phyloP scores from a whole-genome alignment of 208 protist species.

The Crithidia bombi region DNA sequence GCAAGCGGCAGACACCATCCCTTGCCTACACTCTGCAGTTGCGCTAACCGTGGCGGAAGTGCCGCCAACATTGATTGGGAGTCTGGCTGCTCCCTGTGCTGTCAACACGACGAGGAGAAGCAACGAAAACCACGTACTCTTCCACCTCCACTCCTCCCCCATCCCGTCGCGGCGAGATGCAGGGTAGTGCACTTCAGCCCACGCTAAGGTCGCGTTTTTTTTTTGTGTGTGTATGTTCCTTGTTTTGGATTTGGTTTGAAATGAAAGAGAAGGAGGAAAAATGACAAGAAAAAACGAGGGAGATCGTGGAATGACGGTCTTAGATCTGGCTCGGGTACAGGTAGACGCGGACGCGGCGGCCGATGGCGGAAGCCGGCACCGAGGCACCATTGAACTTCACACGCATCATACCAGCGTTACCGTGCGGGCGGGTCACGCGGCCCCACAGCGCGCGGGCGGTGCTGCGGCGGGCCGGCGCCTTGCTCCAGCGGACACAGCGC shows the following conservation, averaged over 20 bases:
- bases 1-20: too few species aligned
- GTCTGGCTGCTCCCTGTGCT: too few species aligned
- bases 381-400: constrained; percentile 97
- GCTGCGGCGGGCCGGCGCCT: constrained; percentile 89
- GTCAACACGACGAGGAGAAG: too few species aligned
- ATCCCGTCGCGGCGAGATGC: not conserved
- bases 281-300: constrained; percentile 11
- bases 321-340: constrained; percentile 98
- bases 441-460: constrained; percentile 98
- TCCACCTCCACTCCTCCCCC: too few species aligned
- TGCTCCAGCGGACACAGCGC: constrained; percentile 90
- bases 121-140: too few species aligned
- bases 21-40: too few species aligned
- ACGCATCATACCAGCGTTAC: constrained; percentile 96
- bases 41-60: too few species aligned
- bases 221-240: too few species aligned
- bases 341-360: constrained; percentile 96
- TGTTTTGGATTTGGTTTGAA: constrained; percentile 6
- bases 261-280: constrained; percentile 24
- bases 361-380: constrained; percentile 96
- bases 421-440: constrained; percentile 96
- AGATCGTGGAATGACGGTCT: constrained; percentile 32
- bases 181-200: not conserved
- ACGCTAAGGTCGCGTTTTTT: not conserved
- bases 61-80: too few species aligned